phyloP scores from a whole-genome alignment of 164 flowering plant species.

The Nelumbo lutea region DNA sequence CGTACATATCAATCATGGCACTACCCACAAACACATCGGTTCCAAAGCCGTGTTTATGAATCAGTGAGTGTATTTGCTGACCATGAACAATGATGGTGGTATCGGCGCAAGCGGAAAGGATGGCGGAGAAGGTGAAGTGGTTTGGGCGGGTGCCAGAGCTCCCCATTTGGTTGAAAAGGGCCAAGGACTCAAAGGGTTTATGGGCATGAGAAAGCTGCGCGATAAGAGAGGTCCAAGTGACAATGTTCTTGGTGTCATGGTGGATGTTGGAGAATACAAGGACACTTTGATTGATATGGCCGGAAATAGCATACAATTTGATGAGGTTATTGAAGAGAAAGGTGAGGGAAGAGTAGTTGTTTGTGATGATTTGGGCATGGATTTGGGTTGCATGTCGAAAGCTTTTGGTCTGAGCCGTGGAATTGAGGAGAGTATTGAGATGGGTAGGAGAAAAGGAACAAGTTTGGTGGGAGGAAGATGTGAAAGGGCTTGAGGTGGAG shows the following conservation, averaged over 20 bases:
- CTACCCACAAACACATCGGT: slow-evolving; percentile 43
- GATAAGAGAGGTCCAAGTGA: slow-evolving; percentile 57
- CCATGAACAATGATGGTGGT: slow-evolving; percentile 25
- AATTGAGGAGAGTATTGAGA: slow-evolving; percentile 41
- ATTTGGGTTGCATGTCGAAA: slow-evolving; percentile 44
- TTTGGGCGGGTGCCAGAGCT: slow-evolving; percentile 34
- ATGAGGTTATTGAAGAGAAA: slow-evolving; percentile 52
- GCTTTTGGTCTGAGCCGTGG: slow-evolving; percentile 16
- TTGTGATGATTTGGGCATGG: slow-evolving; percentile 53
- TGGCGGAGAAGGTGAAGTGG: slow-evolving; percentile 52
- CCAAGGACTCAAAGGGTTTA: slow-evolving; percentile 33
- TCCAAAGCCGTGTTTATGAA: slow-evolving; percentile 40
- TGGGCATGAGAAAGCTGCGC: slow-evolving; percentile 35
- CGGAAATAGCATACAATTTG: slow-evolving; percentile 46
- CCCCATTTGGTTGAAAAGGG: slow-evolving; percentile 41
- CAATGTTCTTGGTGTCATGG: slow-evolving; percentile 24
- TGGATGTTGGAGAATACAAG: slow-evolving; percentile 28
- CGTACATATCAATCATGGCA: slow-evolving; percentile 53
- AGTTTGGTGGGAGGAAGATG: not conserved
- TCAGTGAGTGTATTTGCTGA: slow-evolving; percentile 41
- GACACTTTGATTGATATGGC: slow-evolving; percentile 26
- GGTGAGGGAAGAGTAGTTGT: slow-evolving; percentile 27
- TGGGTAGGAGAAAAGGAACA: slow-evolving; percentile 26
- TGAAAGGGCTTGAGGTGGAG: not conserved
- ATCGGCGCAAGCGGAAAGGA: slow-evolving; percentile 46